phyloP scores from a whole-genome alignment of 768 basidiomycete genomes.

The Lactifluus pinguis region DNA sequence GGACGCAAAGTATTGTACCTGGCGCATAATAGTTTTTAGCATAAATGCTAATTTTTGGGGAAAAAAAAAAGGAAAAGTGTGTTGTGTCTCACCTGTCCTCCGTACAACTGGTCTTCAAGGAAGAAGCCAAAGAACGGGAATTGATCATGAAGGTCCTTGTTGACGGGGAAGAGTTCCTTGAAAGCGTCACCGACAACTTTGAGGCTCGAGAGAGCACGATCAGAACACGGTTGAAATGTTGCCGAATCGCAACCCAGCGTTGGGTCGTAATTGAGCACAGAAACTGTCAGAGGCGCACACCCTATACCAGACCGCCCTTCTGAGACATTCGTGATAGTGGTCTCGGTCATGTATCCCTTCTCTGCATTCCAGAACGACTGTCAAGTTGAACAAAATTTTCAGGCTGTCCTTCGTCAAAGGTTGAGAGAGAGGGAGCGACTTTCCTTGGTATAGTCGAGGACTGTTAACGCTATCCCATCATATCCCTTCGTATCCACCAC shows the following conservation, averaged over 20 bases:
- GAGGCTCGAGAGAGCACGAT: slow-evolving; percentile 6
- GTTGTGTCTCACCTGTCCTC: slow-evolving; percentile 1
- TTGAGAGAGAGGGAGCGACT: background rate
- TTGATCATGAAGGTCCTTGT: background rate
- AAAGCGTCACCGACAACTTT: slow-evolving; percentile 9
- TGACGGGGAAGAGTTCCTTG: slow-evolving; percentile 1
- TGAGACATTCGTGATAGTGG: slow-evolving; percentile 6
- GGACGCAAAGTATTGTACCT: slow-evolving; percentile 27
- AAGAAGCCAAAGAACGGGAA: background rate
- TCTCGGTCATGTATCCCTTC: slow-evolving; percentile 10
- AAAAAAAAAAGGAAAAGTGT: no score
- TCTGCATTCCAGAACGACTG: slow-evolving; percentile 15
- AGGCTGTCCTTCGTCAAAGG: background rate
- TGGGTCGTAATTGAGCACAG: slow-evolving; percentile 14
- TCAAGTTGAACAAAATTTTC: background rate
- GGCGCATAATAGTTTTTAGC: background rate
- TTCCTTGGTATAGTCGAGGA: slow-evolving; percentile 10
- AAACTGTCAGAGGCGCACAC: background rate
- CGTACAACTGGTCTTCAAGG: background rate
- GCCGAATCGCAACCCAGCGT: slow-evolving; percentile 8
- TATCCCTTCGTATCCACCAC: background rate
- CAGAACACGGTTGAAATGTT: slow-evolving; percentile 14
- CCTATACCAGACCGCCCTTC: slow-evolving; percentile 11
- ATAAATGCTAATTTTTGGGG: background rate
- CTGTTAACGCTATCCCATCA: background rate